phyloP scores from a whole-genome alignment of 2,329 filamentous ascomycete genomes.

The Diaporthe longicolla region DNA sequence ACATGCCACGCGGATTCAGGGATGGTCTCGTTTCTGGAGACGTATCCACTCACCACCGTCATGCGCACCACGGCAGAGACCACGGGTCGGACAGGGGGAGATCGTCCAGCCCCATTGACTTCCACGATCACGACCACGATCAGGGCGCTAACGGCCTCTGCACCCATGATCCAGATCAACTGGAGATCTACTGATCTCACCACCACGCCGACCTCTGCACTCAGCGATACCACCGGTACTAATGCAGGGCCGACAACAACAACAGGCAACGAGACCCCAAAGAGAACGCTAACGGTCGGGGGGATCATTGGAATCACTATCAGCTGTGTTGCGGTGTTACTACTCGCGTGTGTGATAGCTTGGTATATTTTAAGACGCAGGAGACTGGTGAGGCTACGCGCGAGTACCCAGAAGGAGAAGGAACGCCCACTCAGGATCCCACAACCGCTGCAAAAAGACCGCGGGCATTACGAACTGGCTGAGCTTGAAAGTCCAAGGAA shows the following conservation, averaged over 20 bases:
- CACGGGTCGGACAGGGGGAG: not conserved
- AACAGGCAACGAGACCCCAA: not conserved
- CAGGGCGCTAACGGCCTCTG: not conserved
- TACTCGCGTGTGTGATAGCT: not conserved
- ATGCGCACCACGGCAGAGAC: not conserved
- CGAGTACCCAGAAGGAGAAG: not conserved
- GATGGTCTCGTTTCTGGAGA: not conserved
- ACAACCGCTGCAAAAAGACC: not conserved
- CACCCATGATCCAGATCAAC: slow-evolving; percentile 38
- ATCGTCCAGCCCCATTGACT: not conserved
- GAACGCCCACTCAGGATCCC: not conserved
- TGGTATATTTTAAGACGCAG: not conserved
- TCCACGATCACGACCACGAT: slow-evolving; percentile 17
- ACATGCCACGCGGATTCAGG: not conserved
- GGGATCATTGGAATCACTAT: not conserved
- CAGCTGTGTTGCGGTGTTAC: not conserved
- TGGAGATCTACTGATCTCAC: slow-evolving; percentile 14
- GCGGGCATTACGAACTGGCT: not conserved
- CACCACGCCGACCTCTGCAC: not conserved
- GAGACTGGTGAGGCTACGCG: not conserved
- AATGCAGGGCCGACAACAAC: too few relatives aligned
- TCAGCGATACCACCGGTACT: not conserved
- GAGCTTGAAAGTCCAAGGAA: not conserved
- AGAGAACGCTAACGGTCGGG: not conserved
- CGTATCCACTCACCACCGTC: not conserved